Evolutionary conservation across 1,284 basidiomycete species (phyloP).

Genomic region (Malassezia equina): DNA sequence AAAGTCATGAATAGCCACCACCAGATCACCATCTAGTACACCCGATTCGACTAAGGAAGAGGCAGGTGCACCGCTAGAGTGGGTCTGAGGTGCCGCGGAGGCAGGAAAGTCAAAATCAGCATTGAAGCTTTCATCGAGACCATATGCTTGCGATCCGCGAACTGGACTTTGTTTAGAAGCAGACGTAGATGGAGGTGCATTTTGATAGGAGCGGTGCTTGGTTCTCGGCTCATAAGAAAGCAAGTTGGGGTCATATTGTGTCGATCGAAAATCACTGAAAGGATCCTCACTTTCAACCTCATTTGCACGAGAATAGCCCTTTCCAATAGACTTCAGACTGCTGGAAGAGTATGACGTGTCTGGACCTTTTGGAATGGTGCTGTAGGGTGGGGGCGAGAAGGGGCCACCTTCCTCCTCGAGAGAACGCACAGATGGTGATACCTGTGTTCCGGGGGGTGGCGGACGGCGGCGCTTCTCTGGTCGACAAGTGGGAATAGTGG

Average conservation of each 20-base stretch:
- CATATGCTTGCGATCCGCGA: neutral
- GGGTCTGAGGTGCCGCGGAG: neutral
- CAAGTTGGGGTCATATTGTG: neutral
- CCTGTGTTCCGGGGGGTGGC: neutral
- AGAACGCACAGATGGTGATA: neutral
- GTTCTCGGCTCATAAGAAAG: neutral
- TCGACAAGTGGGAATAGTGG: conserved; percentile 13
- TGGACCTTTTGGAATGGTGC: neutral
- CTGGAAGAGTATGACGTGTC: neutral
- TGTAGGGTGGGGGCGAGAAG: neutral
- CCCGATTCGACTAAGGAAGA: neutral
- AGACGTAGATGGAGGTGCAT: neutral
- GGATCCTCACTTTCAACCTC: neutral
- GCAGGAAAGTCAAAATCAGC: neutral
- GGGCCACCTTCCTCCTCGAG: neutral
- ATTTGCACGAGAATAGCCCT: neutral
- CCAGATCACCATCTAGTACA: conserved; percentile 17
- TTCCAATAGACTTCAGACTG: neutral
- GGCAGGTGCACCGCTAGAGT: neutral
- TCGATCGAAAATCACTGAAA: neutral
- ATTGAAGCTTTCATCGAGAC: neutral
- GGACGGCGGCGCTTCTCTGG: conserved; percentile 24
- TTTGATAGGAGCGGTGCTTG: neutral
- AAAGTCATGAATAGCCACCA: conserved; percentile 39
- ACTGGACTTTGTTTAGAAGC: neutral